Evolutionary conservation across 441 rosid species (phyloP).

Genomic region (Bocquillonia castaneifolia): DNA sequence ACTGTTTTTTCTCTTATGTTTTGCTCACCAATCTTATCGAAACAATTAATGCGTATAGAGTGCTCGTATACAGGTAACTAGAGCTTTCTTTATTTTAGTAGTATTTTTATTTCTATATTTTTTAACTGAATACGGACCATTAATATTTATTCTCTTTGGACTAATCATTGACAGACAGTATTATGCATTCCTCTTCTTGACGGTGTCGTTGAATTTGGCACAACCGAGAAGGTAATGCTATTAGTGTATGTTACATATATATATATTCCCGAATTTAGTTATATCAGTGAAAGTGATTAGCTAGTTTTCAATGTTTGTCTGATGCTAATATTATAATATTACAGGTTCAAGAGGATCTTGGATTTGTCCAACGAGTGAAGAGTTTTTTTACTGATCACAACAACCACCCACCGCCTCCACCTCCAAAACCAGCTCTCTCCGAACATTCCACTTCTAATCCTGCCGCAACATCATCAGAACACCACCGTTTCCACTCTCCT

Average conservation of each 20-base stretch:
- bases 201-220: conserved; percentile 83
- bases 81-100: background rate
- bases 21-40: conserved; percentile 15
- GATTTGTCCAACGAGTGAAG: conserved; percentile 49
- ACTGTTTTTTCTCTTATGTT: conserved; percentile 4
- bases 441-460: conserved; percentile 77
- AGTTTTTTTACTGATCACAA: conserved; percentile 50
- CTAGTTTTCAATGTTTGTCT: too few species aligned
- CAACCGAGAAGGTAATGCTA: conserved; percentile 54
- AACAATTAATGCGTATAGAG: conserved; percentile 39
- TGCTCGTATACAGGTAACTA: conserved; percentile 33
- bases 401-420: conserved; percentile 30
- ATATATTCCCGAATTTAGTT: too few species aligned
- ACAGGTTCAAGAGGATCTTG: conserved; percentile 57
- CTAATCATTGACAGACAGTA: conserved; percentile 52
- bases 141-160: conserved; percentile 1
- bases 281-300: too few species aligned
- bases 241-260: background rate
- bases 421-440: conserved; percentile 68
- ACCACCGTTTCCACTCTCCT: conserved; percentile 40
- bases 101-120: background rate
- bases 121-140: too few species aligned
- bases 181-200: conserved; percentile 82
- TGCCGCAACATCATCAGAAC: conserved; percentile 43
- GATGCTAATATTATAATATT: background rate